These are phyloP conservation scores for Orbilia quercus DNA, from an alignment of 2,329 filamentous ascomycete species.

Conservation along the genomic window DNA sequence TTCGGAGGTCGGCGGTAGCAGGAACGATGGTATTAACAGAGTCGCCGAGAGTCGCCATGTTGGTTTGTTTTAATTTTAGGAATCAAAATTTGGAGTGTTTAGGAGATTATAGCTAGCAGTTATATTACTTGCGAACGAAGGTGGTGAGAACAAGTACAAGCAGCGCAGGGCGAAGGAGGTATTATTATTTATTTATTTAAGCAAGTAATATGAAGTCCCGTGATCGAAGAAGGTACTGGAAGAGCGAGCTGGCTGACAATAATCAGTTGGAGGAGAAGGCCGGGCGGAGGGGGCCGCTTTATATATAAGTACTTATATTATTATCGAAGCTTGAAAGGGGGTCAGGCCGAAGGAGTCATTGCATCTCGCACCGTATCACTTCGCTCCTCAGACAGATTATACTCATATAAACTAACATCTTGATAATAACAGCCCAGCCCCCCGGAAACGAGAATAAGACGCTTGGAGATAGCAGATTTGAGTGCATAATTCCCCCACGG, in stretches of 20 bases:
- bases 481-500: conserved; percentile 9
- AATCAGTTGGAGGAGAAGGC: too few relatives aligned
- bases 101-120: not conserved
- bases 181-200: too few relatives aligned
- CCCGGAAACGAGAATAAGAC: not conserved
- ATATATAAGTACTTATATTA: not conserved
- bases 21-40: conserved; percentile 45
- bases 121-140: not conserved
- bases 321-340: too few relatives aligned
- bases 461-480: conserved; percentile 14
- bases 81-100: not conserved
- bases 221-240: conserved; percentile 26
- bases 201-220: too few relatives aligned
- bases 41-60: conserved; percentile 41
- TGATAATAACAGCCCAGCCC: too few relatives aligned
- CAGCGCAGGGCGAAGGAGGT: too few relatives aligned
- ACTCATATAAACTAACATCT: too few relatives aligned
- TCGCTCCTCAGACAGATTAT: too few relatives aligned
- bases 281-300: not conserved
- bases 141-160: too few relatives aligned
- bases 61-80: conserved; percentile 1
- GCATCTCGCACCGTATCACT: too few relatives aligned
- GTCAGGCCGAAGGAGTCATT: not conserved
- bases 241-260: not conserved
- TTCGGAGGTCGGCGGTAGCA: conserved; percentile 57